Evolutionary conservation across 2,329 filamentous ascomycete genomes (phyloP).

Genomic region (Trichoderma sp.): DNA sequence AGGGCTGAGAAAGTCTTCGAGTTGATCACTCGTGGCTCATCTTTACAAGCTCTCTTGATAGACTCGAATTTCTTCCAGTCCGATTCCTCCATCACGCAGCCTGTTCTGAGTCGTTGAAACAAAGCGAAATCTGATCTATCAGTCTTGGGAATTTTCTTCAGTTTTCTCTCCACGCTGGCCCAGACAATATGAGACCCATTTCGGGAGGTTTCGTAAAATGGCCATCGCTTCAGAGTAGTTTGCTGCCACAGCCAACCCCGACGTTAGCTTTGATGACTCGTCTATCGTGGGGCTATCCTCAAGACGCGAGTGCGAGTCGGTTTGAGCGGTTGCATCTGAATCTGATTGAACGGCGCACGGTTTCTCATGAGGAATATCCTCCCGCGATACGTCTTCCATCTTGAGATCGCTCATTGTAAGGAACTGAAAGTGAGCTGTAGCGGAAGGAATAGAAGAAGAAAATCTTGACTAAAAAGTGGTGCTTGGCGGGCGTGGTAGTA

Average conservation of each 20-base stretch:
- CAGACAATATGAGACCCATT: no score
- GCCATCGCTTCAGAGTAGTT: neutral
- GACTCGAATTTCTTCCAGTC: neutral
- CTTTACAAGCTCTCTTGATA: neutral
- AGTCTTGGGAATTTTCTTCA: no score
- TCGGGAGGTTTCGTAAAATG: neutral
- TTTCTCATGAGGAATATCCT: neutral
- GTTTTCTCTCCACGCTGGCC: no score
- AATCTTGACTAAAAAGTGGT: neutral
- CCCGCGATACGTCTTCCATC: no score
- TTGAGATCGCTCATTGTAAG: neutral
- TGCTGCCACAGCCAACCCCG: neutral
- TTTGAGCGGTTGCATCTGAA: neutral
- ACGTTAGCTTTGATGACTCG: neutral
- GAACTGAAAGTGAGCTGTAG: neutral
- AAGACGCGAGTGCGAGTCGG: neutral
- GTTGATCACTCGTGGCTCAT: neutral
- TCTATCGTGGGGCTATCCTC: neutral
- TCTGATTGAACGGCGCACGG: neutral
- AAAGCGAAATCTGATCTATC: no score
- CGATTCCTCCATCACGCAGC: no score
- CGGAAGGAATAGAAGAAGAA: neutral
- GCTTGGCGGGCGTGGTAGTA: neutral
- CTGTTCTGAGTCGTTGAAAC: no score
- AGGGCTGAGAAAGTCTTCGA: no score